Evolutionary conservation across 805 yeast genomes (phyloP).

Genomic region (Pichia californica): DNA sequence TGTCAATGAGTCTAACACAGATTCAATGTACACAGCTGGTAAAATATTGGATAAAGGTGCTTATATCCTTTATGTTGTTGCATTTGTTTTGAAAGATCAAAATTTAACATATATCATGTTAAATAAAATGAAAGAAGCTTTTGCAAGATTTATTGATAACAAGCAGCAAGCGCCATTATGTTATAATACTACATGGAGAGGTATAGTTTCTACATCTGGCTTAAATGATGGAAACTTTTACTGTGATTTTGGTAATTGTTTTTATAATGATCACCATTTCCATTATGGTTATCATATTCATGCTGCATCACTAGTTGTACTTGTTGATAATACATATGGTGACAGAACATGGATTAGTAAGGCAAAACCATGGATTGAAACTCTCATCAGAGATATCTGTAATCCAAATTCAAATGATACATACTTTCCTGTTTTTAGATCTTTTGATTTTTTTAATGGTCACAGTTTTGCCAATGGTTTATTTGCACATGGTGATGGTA

Average conservation of each 20-base stretch:
- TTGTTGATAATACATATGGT: conserved; percentile 48
- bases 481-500: conserved; percentile 56
- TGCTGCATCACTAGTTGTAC: conserved; percentile 75
- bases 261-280: conserved; percentile 83
- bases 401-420: conserved; percentile 49
- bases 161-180: conserved; percentile 64
- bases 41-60: conserved; percentile 88
- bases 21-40: conserved; percentile 89
- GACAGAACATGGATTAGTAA: conserved; percentile 42
- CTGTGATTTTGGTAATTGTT: conserved; percentile 62
- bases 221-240: conserved; percentile 29
- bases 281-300: conserved; percentile 81
- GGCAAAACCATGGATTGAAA: conserved; percentile 52
- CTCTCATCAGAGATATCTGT: conserved; percentile 59
- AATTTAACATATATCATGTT: conserved; percentile 45
- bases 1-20: conserved; percentile 51
- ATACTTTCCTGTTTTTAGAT: conserved; percentile 58
- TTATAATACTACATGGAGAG: conserved; percentile 77
- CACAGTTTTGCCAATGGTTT: conserved; percentile 75
- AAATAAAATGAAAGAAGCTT: conserved; percentile 56
- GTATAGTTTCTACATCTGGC: conserved; percentile 65
- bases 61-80: conserved; percentile 67
- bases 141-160: conserved; percentile 63
- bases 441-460: conserved; percentile 67
- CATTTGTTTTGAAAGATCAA: conserved; percentile 54